Conservation (phyloP, 371 early-diverging fungal genomes). For the Lichtheimia ramosa region DNA sequence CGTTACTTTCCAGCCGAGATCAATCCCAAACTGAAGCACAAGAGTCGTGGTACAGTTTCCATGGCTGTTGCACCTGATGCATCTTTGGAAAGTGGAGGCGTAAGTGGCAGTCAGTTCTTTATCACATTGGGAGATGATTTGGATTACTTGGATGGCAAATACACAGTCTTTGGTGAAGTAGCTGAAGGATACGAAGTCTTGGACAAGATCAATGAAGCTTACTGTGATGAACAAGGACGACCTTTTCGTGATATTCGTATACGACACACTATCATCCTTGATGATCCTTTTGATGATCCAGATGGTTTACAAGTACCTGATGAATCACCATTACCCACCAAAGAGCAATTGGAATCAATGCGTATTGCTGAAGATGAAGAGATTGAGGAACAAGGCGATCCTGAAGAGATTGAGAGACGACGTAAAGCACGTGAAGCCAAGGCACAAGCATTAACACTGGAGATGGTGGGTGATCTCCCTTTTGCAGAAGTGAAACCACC, state of each 20-base stretch:
- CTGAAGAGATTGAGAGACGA: conserved; percentile 70
- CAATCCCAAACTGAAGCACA: conserved; percentile 86
- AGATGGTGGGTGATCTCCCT: conserved; percentile 97
- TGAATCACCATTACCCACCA: conserved; percentile 81
- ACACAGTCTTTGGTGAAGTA: conserved; percentile 96
- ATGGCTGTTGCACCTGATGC: conserved; percentile 72
- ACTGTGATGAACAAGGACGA: conserved; percentile 72
- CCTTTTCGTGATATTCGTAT: conserved; percentile 91
- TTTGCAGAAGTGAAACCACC: conserved; percentile 97
- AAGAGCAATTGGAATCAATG: conserved; percentile 72
- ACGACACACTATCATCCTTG: conserved; percentile 89
- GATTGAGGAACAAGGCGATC: conserved; percentile 67
- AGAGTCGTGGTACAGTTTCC: conserved; percentile 78
- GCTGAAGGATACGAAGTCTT: conserved; percentile 93
- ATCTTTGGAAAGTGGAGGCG: conserved; percentile 43
- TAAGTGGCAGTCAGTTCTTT: conserved; percentile 93
- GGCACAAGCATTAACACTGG: conserved; percentile 90
- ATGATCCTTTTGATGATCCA: conserved; percentile 94
- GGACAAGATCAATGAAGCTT: conserved; percentile 76
- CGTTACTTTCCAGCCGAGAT: conserved; percentile 86
- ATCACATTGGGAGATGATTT: conserved; percentile 87
- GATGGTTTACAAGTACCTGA: conserved; percentile 70
- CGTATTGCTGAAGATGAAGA: conserved; percentile 87
- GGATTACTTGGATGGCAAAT: conserved; percentile 94
- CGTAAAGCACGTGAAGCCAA: conserved; percentile 77